Conservation (phyloP, 306 rosid species). For the Rosa persica region DNA sequence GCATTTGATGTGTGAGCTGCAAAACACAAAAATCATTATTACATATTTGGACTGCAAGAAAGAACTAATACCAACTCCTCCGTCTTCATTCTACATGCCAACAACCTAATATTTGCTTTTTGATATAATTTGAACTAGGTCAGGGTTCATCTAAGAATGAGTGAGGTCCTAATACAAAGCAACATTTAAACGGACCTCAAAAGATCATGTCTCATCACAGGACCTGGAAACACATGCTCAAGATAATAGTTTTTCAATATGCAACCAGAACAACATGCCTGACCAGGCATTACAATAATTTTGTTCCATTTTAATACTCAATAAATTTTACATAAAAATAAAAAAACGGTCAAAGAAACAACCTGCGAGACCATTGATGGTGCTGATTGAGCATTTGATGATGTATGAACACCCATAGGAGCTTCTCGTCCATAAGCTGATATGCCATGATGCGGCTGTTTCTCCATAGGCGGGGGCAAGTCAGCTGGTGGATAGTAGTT, state of each 20-base stretch:
- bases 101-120: not conserved
- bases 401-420: conserved; percentile 59
- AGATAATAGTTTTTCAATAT: not conserved
- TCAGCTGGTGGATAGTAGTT: conserved; percentile 77
- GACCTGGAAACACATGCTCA: not conserved
- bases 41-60: conserved; percentile 3
- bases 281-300: not conserved
- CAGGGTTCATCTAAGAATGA: not conserved
- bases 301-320: not conserved
- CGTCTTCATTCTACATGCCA: not conserved
- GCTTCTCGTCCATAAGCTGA: conserved; percentile 92
- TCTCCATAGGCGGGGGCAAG: conserved; percentile 74
- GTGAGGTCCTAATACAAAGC: not conserved
- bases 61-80: not conserved
- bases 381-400: conserved; percentile 73
- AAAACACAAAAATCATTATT: conserved; percentile 18
- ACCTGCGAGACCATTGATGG: conserved; percentile 91
- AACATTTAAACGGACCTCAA: not conserved
- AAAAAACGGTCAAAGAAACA: conserved; percentile 20
- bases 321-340: not conserved
- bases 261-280: not conserved
- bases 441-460: conserved; percentile 95
- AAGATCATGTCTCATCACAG: not conserved
- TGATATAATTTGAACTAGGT: not conserved
- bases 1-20: conserved; percentile 94